Evolutionary conservation across 805 yeast genomes (phyloP), one percentile per base, ranked within the genome.

Genomic region (Candida pseudoglaebosa): DNA sequence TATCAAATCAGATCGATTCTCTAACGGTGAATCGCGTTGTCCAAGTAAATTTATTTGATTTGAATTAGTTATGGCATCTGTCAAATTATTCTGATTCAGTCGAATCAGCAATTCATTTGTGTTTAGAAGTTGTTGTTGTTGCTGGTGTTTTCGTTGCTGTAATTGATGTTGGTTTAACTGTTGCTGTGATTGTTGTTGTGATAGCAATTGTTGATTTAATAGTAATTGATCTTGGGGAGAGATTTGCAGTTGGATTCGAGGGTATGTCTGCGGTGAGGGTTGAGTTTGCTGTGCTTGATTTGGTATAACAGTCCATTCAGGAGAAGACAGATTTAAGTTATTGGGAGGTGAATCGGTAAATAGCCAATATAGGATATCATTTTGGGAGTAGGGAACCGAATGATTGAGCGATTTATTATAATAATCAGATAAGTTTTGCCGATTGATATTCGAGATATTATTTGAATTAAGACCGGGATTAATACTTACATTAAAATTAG

Each of bases 311-410:
- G 12, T 22, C 31, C 18, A 33, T 13, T 29, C 32, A 2, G 37
- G 34, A 20, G 39, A 24, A 10, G 32, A 22, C 28, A 21, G 13
- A 9, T 26, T 32, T n/a, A 30, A 12, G 22, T 24, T 30, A 24
- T 31, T 37, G 20, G 53, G 52, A 5, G 56, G 50, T 8, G 57
- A 46, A 14, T 64, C 69, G 3, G 60, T 60, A 40, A 65, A 65
- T 8, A 67, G 47, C 72, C 72, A 67, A 17, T 67, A 59, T 5
- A 67, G 42, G 24, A 67, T 63, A 40, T 67, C 71, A 33, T 53
- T 61, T 32, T 63, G 69, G 5, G 56, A 48, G 21, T 62, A 70
- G 8, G 61, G 61, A 2, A 41, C 28, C 12, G 29, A 26, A 13
- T 33, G 14, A 15, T 33, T 33, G 20, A 33, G 20, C 12, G 22